Evolutionary conservation across 768 basidiomycete genomes (phyloP).

Genomic region (Chlorophyllum brunneum): DNA sequence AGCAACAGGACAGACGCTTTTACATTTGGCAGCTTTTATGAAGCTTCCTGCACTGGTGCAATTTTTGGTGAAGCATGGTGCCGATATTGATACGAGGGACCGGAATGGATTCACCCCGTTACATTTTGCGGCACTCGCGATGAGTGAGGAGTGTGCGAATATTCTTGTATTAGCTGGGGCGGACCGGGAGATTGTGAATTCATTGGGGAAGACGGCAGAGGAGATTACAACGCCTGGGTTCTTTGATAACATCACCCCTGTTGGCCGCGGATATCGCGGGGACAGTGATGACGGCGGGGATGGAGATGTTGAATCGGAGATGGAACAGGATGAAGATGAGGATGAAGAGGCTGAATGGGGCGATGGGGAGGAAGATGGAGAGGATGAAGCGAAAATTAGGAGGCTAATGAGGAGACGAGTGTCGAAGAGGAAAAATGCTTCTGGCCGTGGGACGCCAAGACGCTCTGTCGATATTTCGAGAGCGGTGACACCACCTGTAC

Average conservation of each 20-base stretch:
- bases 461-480: conserved; percentile 30
- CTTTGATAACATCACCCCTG: conserved; percentile 30
- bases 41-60: conserved; percentile 66
- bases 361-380: conserved; percentile 17
- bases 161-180: conserved; percentile 80
- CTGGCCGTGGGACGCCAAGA: conserved; percentile 19
- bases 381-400: conserved; percentile 27
- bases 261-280: conserved; percentile 13
- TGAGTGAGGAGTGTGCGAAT: conserved; percentile 58
- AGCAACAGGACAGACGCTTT: conserved; percentile 75
- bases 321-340: conserved; percentile 61
- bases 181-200: conserved; percentile 70
- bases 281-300: conserved; percentile 24
- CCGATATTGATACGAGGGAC: conserved; percentile 83
- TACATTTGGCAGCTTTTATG: conserved; percentile 83
- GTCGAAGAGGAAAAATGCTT: conserved; percentile 20
- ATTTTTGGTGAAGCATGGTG: conserved; percentile 68
- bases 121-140: conserved; percentile 75
- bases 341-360: conserved; percentile 38
- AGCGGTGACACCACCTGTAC: conserved; percentile 26
- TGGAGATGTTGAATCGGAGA: conserved; percentile 51
- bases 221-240: conserved; percentile 53
- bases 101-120: conserved; percentile 88
- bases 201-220: conserved; percentile 62
- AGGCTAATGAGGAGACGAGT: conserved; percentile 29